Percentiles rank a stretch among this genome's conserved stretches.
These are phyloP conservation scores for Phytophthora ohioensis DNA, from an alignment of 352 stramenopile genomes.

Conservation along the genomic window DNA sequence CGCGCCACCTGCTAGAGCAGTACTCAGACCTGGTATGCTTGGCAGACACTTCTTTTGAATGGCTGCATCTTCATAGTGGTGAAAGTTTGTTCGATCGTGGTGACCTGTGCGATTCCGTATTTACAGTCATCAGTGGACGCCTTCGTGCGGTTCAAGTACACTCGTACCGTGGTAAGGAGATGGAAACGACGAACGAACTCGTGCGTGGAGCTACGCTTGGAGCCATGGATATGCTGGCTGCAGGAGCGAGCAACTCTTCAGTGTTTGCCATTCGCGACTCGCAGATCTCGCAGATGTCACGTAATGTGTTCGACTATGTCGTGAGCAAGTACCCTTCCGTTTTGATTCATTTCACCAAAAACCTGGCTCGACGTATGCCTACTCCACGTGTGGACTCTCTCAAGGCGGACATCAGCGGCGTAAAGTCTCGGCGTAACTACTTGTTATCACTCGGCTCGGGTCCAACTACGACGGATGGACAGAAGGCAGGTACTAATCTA, in stretches of 20 bases:
- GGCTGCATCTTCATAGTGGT: slow-evolving; percentile 84
- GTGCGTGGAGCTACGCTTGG: slow-evolving; percentile 83
- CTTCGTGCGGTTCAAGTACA: slow-evolving; percentile 81
- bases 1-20: slow-evolving; percentile 72
- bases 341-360: slow-evolving; percentile 85
- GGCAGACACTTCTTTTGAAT: slow-evolving; percentile 85
- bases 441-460: slow-evolving; percentile 67
- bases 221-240: slow-evolving; percentile 85
- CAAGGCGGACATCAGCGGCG: slow-evolving; percentile 41
- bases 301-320: slow-evolving; percentile 88
- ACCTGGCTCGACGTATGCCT: slow-evolving; percentile 68
- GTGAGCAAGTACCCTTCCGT: slow-evolving; percentile 73
- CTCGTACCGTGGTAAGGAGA: slow-evolving; percentile 59
- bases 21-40: slow-evolving; percentile 78
- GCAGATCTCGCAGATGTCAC: slow-evolving; percentile 89
- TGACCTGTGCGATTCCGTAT: slow-evolving; percentile 82
- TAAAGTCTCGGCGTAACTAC: slow-evolving; percentile 53
- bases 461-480: slow-evolving; percentile 24
- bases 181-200: slow-evolving; percentile 84
- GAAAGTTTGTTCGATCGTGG: slow-evolving; percentile 83
- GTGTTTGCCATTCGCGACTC: slow-evolving; percentile 90
- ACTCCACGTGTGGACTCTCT: slow-evolving; percentile 48
- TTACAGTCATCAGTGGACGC: slow-evolving; percentile 82
- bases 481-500: slow-evolving; percentile 40
- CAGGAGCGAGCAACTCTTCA: slow-evolving; percentile 75